These are phyloP conservation scores for Ceriops decandra DNA, from an alignment of 345 rosid genomes.

Conservation along the genomic window DNA sequence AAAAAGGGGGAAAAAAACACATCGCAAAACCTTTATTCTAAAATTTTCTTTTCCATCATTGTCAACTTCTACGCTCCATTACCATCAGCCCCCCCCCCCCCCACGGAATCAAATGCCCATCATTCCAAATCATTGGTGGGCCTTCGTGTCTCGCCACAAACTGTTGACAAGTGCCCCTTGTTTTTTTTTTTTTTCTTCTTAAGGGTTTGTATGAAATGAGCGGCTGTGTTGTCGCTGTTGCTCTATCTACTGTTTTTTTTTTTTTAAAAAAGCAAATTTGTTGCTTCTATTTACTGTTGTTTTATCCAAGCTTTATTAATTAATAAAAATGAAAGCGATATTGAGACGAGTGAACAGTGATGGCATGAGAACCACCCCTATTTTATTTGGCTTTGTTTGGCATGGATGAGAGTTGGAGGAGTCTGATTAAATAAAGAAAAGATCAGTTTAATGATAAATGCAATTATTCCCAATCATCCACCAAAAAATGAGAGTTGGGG, in stretches of 20 bases:
- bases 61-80: conserved; percentile 50
- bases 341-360: background rate
- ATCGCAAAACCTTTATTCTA: conserved; percentile 18
- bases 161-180: conserved; percentile 19
- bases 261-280: too few relatives aligned
- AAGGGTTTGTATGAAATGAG: too few relatives aligned
- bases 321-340: background rate
- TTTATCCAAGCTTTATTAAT: background rate
- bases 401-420: conserved; percentile 16
- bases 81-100: conserved; percentile 30
- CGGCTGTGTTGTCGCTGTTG: too few relatives aligned
- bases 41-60: conserved; percentile 27
- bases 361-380: conserved; percentile 5
- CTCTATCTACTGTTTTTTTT: too few relatives aligned
- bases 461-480: conserved; percentile 37
- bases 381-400: conserved; percentile 9
- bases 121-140: conserved; percentile 61
- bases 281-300: too few relatives aligned
- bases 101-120: conserved; percentile 52
- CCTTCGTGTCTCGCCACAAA: conserved; percentile 18
- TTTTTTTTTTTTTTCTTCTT: background rate
- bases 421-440: background rate
- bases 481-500: conserved; percentile 29
- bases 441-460: conserved; percentile 18
- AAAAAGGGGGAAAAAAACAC: background rate